Evolutionary conservation across 176 grass and related monocot species (phyloP).

Genomic region (Carex littledalei): DNA sequence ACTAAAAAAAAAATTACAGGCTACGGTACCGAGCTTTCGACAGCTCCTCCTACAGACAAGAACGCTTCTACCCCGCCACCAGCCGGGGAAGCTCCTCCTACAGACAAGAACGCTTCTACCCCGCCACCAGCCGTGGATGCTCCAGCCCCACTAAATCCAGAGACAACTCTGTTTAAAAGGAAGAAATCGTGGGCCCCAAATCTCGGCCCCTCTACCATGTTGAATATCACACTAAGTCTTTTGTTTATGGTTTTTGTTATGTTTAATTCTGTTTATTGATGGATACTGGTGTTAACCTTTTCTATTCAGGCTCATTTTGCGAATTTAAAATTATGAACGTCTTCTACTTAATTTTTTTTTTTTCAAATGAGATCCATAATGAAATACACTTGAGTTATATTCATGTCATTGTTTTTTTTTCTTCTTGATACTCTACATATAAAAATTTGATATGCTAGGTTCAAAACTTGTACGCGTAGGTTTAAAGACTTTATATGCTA

Average conservation of each 20-base stretch:
- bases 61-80: too few species aligned
- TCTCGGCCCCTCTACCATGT: constrained; percentile 3
- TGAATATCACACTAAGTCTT: not conserved
- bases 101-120: not conserved
- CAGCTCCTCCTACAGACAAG: not conserved
- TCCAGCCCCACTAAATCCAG: not conserved
- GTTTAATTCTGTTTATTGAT: not conserved
- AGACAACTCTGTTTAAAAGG: not conserved
- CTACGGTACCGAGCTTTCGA: not conserved
- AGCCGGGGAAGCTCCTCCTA: not conserved
- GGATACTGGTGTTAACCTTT: not conserved
- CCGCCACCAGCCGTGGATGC: not conserved
- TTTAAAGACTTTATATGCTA: too few species aligned
- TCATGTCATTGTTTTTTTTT: too few species aligned
- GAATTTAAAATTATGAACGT: too few species aligned
- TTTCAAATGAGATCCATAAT: too few species aligned
- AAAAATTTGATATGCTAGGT: too few species aligned
- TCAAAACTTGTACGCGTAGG: too few species aligned
- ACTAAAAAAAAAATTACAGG: not conserved
- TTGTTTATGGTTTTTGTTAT: constrained; percentile 2
- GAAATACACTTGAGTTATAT: too few species aligned
- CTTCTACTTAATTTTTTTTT: too few species aligned
- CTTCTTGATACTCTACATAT: too few species aligned
- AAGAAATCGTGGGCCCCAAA: constrained; percentile 13
- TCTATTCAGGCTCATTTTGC: not conserved